Evolutionary conservation across 805 yeast genomes (phyloP), one percentile per base, ranked within the genome.

Genomic region (Candida cerambycidarum): DNA sequence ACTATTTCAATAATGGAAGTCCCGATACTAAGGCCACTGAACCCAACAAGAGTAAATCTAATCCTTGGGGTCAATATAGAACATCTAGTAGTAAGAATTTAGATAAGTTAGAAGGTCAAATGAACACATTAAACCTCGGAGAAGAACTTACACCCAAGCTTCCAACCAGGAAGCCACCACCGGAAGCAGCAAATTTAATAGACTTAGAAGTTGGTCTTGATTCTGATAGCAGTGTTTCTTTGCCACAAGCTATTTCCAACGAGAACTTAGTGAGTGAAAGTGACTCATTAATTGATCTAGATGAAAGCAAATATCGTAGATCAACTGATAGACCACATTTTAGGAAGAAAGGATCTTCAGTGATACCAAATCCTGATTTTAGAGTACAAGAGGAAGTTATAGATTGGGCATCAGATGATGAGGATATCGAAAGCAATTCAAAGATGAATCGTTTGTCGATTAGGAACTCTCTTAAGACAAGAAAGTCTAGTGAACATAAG

Each of bases 381-480:
- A 60, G 52, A 19, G 62, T 69, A 23, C 67, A 67, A 46, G 75
- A 71, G 49, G 73, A 71, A 45, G 72, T 69, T 3, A 63, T 71
- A 43, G 75, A 71, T 49, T 71, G 69, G 59, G 75, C 69, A 1
- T 67, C 73, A 10, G 76, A 71, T 47, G 75, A 71, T 47, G 76
- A 71, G 42, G 65, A 63, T 42, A 67, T 67, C 1, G 65, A 55
- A 6, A 57, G 61, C 38, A 57, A 57, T 12, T 62, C 70, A 1
- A 54, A 54, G 17, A 64, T 71, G 74, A 70, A 56, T 50, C 51
- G 76, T 13, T 52, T 71, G 25, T 59, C 72, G 10, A 71, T 71
- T 31, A 53, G 76, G 42, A 60, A 62, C 33, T 65, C 74, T 4
- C 55, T 71, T 40, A 63, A 54, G 52, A 62, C 57, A 32, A 52